phyloP scores from a whole-genome alignment of 768 basidiomycete species.

The Hericium erinaceus region DNA sequence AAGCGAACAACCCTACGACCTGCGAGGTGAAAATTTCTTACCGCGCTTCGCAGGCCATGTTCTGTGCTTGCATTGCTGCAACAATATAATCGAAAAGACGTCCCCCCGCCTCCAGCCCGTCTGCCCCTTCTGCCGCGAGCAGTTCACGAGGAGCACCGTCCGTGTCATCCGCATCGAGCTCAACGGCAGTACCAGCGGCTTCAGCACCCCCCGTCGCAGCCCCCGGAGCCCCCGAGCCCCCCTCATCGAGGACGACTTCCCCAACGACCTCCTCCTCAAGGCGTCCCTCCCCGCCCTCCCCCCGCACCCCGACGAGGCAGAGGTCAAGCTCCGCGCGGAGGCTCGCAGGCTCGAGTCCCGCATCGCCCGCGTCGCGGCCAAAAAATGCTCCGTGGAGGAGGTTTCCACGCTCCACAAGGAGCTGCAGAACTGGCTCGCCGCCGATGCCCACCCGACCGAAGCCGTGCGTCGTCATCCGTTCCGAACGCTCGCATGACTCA shows the following conservation, averaged over 20 bases:
- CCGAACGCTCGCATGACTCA: slow-evolving; percentile 1
- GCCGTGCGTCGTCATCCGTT: slow-evolving; percentile 40
- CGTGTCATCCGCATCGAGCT: slow-evolving; percentile 79
- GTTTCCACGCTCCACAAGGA: slow-evolving; percentile 70
- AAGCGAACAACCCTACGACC: slow-evolving; percentile 21
- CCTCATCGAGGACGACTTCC: slow-evolving; percentile 36
- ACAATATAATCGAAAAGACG: slow-evolving; percentile 76
- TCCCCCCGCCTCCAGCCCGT: slow-evolving; percentile 56
- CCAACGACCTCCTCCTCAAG: slow-evolving; percentile 24
- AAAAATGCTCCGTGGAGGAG: slow-evolving; percentile 85
- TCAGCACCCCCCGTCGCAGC: slow-evolving; percentile 53
- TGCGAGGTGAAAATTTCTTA: slow-evolving; percentile 18
- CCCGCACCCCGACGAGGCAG: slow-evolving; percentile 15
- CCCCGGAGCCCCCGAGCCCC: slow-evolving; percentile 29
- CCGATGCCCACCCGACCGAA: slow-evolving; percentile 46
- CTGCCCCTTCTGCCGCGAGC: slow-evolving; percentile 82
- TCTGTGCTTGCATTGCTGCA: slow-evolving; percentile 68
- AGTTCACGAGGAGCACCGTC: slow-evolving; percentile 53
- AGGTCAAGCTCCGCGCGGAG: slow-evolving; percentile 30
- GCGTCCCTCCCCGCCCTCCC: slow-evolving; percentile 19
- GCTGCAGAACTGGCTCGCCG: slow-evolving; percentile 64
- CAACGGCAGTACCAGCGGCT: slow-evolving; percentile 41
- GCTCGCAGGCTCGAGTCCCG: slow-evolving; percentile 67
- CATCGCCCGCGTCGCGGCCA: slow-evolving; percentile 68
- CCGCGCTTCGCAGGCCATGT: slow-evolving; percentile 53